A percentile compares a stretch with the other conserved stretches of the same genome.
Evolutionary conservation across 1,284 basidiomycete genomes (phyloP).

Genomic region (Anthracocystis panici-leucophaei): DNA sequence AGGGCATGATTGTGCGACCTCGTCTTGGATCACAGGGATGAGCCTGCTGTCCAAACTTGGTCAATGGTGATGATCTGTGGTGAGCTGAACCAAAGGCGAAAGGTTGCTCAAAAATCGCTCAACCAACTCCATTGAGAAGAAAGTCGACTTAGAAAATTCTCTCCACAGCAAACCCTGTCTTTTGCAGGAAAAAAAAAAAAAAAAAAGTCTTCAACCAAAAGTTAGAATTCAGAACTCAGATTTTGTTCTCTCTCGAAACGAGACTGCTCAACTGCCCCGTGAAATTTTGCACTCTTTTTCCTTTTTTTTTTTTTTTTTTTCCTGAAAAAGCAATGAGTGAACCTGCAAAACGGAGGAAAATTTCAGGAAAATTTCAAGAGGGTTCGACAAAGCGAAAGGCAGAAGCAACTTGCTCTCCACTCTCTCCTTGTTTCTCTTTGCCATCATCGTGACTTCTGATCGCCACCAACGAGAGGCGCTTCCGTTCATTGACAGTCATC

Average conservation of each 20-base stretch:
- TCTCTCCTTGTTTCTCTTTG: neutral
- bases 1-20: conserved; percentile 25
- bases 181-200: conserved; percentile 16
- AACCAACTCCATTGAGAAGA: neutral
- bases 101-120: neutral
- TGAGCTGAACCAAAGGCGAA: neutral
- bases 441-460: conserved; percentile 4
- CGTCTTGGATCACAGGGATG: neutral
- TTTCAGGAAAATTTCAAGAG: conserved; percentile 46
- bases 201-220: conserved; percentile 6
- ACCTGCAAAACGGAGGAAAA: conserved; percentile 38
- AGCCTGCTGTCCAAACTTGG: neutral
- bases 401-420: conserved; percentile 1
- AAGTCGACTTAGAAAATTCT: conserved; percentile 13
- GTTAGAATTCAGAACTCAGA: conserved; percentile 25
- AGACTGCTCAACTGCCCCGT: conserved; percentile 3
- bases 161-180: conserved; percentile 30
- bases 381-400: neutral
- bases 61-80: neutral
- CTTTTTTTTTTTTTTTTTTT: conserved; percentile 10
- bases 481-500: no score
- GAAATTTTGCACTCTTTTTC: conserved; percentile 2
- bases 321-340: conserved; percentile 8
- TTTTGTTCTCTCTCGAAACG: neutral
- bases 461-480: no score